Percentiles rank a stretch among this genome's conserved stretches.
phyloP scores from a whole-genome alignment of 2,329 filamentous ascomycete species.

The Calonectria hongkongensis region DNA sequence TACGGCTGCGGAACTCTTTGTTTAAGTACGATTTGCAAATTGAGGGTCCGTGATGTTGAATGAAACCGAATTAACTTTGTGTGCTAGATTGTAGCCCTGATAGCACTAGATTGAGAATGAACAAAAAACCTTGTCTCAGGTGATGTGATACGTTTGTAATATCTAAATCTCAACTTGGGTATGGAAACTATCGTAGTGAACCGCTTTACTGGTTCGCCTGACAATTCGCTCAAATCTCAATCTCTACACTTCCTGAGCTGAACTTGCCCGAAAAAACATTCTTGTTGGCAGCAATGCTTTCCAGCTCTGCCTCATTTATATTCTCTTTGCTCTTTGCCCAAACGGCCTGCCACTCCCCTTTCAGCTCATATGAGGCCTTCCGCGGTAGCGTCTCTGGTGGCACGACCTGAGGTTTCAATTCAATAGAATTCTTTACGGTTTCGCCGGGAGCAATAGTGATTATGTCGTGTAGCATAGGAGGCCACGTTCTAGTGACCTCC shows the following conservation, averaged over 20 bases:
- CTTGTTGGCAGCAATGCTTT: neutral
- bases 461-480: neutral
- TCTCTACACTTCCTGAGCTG: neutral
- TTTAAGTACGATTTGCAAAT: too few species aligned
- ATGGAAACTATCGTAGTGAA: too few species aligned
- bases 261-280: neutral
- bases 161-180: too few species aligned
- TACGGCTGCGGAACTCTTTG: too few species aligned
- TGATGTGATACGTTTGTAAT: too few species aligned
- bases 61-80: too few species aligned
- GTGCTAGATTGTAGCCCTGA: too few species aligned
- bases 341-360: conserved; percentile 9
- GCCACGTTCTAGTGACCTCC: conserved; percentile 1
- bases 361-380: neutral
- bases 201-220: too few species aligned
- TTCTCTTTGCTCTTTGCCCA: neutral
- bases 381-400: neutral
- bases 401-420: neutral
- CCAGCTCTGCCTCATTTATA: neutral
- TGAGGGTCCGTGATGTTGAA: too few species aligned
- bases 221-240: neutral
- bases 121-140: too few species aligned
- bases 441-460: neutral
- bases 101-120: too few species aligned
- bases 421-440: neutral